These are phyloP conservation scores for Suillus clintonianus DNA, from an alignment of 768 basidiomycete genomes.

Conservation along the genomic window DNA sequence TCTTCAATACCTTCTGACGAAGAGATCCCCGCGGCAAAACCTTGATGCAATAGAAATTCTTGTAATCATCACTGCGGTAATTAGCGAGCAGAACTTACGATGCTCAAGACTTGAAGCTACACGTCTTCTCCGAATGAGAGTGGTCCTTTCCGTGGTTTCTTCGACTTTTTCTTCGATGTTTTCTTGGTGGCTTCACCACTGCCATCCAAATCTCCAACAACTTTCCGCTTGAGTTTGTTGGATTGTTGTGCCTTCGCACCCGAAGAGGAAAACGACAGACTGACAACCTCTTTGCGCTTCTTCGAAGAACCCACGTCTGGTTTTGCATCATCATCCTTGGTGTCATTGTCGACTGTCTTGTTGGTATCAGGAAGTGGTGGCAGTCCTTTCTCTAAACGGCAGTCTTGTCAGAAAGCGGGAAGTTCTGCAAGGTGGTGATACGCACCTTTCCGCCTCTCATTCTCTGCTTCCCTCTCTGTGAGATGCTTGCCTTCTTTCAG, in stretches of 20 bases:
- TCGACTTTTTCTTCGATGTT: constrained; percentile 55
- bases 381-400: constrained; percentile 62
- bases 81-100: neutral
- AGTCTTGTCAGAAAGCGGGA: constrained; percentile 6
- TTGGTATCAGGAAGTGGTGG: constrained; percentile 49
- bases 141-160: constrained; percentile 44
- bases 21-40: neutral
- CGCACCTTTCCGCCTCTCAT: constrained; percentile 72
- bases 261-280: constrained; percentile 44
- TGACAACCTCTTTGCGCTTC: constrained; percentile 19
- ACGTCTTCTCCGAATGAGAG: constrained; percentile 38
- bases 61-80: neutral
- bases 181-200: constrained; percentile 25
- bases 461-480: constrained; percentile 74
- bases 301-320: constrained; percentile 16
- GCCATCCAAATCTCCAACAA: constrained; percentile 34
- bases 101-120: constrained; percentile 1
- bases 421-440: constrained; percentile 10
- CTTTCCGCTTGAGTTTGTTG: constrained; percentile 37
- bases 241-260: constrained; percentile 24
- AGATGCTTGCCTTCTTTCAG: constrained; percentile 88
- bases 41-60: neutral
- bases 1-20: neutral
- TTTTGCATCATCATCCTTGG: constrained; percentile 31
- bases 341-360: constrained; percentile 16